phyloP scores from a whole-genome alignment of 306 rosid genomes.

The Trichosanthes truncata region DNA sequence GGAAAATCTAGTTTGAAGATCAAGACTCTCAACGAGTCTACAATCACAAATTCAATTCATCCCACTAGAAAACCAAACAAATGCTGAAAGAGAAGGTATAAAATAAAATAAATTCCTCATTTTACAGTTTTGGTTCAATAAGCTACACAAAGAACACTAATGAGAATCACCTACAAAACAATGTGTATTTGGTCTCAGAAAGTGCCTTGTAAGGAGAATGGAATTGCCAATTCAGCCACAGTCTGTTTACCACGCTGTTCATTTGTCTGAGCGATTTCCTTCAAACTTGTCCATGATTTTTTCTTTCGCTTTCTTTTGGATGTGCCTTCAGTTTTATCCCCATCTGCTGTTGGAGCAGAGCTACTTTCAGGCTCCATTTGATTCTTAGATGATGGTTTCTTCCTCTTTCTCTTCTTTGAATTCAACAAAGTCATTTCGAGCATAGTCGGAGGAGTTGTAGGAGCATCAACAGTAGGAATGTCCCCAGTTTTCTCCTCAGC shows the following conservation, averaged over 20 bases:
- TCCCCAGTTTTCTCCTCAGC: conserved; percentile 15
- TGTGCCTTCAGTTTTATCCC: conserved; percentile 22
- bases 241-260: conserved; percentile 17
- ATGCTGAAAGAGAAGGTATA: not conserved
- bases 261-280: conserved; percentile 42
- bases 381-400: conserved; percentile 24
- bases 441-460: not conserved
- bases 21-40: not conserved
- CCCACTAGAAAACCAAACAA: not conserved
- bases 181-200: not conserved
- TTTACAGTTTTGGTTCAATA: not conserved
- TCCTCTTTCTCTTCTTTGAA: conserved; percentile 25
- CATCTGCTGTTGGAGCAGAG: conserved; percentile 14
- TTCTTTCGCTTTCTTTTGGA: conserved; percentile 38
- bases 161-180: not conserved
- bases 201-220: not conserved
- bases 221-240: conserved; percentile 3
- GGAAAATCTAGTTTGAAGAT: not conserved
- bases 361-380: conserved; percentile 18
- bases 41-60: not conserved
- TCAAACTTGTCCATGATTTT: conserved; percentile 72
- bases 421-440: not conserved
- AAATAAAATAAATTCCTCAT: not conserved
- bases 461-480: not conserved
- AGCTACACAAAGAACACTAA: not conserved